Evolutionary conservation across 2,329 filamentous ascomycete genomes (phyloP).

Genomic region (Annulohypoxylon truncatum): DNA sequence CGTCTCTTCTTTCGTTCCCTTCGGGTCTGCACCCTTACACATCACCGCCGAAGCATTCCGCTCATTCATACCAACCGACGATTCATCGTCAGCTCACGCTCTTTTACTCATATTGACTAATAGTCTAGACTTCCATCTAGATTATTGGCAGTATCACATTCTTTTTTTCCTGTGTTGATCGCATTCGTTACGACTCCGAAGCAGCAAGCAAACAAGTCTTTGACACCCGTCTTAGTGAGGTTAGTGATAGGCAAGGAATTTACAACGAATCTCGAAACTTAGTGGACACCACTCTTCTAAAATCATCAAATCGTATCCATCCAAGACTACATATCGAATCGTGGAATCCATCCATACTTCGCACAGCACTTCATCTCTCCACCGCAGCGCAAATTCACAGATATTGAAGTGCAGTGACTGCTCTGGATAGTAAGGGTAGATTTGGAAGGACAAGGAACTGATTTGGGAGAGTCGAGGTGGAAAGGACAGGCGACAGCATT

Average conservation of each 20-base stretch:
- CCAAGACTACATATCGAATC: slow-evolving; percentile 9
- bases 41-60: slow-evolving; percentile 35
- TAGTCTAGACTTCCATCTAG: slow-evolving; percentile 40
- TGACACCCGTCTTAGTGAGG: slow-evolving; percentile 35
- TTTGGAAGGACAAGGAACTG: slow-evolving; percentile 13
- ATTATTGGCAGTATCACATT: slow-evolving; percentile 43
- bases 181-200: slow-evolving; percentile 44
- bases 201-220: slow-evolving; percentile 35
- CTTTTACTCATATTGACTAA: slow-evolving; percentile 41
- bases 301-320: neutral
- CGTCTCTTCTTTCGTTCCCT: slow-evolving; percentile 27
- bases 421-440: slow-evolving; percentile 24
- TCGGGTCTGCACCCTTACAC: slow-evolving; percentile 23
- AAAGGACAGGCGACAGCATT: slow-evolving; percentile 24
- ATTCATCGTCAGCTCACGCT: slow-evolving; percentile 46
- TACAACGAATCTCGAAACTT: neutral
- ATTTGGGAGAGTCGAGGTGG: slow-evolving; percentile 9
- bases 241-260: slow-evolving; percentile 28
- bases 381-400: slow-evolving; percentile 10
- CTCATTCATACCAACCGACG: slow-evolving; percentile 40
- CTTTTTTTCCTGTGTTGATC: slow-evolving; percentile 50
- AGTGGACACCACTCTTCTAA: neutral
- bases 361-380: neutral
- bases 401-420: slow-evolving; percentile 5
- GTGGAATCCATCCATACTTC: neutral